A percentile compares a stretch with the other conserved stretches of the same genome.
Conservation (phyloP, 202 grass and related monocot species). For the Carex arenaria region DNA sequence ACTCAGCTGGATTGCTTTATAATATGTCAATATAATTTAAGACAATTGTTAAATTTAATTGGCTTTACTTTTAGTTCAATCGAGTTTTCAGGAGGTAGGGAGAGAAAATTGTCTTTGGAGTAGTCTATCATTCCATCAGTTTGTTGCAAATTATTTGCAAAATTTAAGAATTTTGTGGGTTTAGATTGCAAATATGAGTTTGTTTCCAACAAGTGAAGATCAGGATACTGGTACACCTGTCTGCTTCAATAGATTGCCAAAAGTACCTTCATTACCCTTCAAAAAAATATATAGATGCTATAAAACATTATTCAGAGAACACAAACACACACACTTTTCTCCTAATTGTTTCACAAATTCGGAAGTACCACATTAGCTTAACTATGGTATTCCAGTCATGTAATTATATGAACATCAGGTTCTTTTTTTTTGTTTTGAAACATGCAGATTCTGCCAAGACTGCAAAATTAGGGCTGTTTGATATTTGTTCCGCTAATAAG, state of each 20-base stretch:
- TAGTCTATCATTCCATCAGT: too few relatives aligned
- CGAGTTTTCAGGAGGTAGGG: not conserved
- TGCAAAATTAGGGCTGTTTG: conserved; percentile 29
- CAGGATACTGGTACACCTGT: not conserved
- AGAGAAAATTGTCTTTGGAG: not conserved
- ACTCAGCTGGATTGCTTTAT: not conserved
- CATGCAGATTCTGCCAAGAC: conserved; percentile 16
- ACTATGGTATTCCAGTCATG: too few relatives aligned
- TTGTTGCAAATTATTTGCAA: not conserved
- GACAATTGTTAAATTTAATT: not conserved
- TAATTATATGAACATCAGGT: not conserved
- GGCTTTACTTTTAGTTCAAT: not conserved
- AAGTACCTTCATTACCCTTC: too few relatives aligned
- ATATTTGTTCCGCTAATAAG: conserved; percentile 32
- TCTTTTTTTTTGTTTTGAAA: not conserved
- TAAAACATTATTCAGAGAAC: not conserved
- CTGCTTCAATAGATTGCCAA: too few relatives aligned
- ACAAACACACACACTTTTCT: not conserved
- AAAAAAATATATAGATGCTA: not conserved
- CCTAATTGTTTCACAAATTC: not conserved
- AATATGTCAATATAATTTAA: not conserved
- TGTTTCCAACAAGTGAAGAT: not conserved
- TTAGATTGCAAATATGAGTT: not conserved
- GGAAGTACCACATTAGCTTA: too few relatives aligned
- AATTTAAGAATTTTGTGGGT: not conserved